These are phyloP conservation scores for Lactarius sp. DNA, from an alignment of 768 basidiomycete species.

Conservation along the genomic window DNA sequence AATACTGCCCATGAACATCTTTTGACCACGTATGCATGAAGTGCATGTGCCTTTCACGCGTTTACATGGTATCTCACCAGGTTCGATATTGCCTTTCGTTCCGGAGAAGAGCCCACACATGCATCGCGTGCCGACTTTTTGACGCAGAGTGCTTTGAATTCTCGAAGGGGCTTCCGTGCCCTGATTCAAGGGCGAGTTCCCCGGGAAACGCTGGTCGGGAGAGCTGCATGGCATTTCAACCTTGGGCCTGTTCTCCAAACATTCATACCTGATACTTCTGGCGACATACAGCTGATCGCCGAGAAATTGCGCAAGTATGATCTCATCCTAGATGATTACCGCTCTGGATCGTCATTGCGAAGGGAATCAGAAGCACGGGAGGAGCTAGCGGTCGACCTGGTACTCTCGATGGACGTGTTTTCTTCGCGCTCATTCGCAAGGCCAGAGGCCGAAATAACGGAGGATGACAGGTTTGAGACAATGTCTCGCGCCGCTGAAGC, in stretches of 20 bases:
- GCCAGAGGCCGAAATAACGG: conserved; percentile 15
- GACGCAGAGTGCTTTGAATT: conserved; percentile 46
- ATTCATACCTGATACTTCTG: conserved; percentile 38
- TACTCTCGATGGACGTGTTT: conserved; percentile 54
- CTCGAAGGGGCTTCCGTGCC: conserved; percentile 48
- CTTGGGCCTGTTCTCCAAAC: conserved; percentile 43
- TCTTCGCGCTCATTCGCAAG: conserved; percentile 41
- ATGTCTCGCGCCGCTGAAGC: conserved; percentile 49
- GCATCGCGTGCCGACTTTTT: conserved; percentile 54
- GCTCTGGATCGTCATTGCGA: conserved; percentile 38
- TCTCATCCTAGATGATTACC: conserved; percentile 36
- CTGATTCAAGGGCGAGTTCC: conserved; percentile 47
- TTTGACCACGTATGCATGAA: conserved; percentile 50
- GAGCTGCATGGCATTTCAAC: conserved; percentile 51
- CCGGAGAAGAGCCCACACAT: conserved; percentile 44
- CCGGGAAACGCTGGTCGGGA: conserved; percentile 34
- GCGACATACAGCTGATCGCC: conserved; percentile 34
- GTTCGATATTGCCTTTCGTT: conserved; percentile 56
- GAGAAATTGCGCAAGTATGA: conserved; percentile 43
- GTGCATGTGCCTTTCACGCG: neutral
- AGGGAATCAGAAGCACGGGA: conserved; percentile 54
- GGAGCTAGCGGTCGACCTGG: conserved; percentile 58
- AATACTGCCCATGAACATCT: conserved; percentile 48
- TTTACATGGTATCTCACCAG: conserved; percentile 34
- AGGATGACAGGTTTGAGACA: conserved; percentile 41